Conservation (phyloP, 352 stramenopile genomes). For the Pythium guiyangense region DNA sequence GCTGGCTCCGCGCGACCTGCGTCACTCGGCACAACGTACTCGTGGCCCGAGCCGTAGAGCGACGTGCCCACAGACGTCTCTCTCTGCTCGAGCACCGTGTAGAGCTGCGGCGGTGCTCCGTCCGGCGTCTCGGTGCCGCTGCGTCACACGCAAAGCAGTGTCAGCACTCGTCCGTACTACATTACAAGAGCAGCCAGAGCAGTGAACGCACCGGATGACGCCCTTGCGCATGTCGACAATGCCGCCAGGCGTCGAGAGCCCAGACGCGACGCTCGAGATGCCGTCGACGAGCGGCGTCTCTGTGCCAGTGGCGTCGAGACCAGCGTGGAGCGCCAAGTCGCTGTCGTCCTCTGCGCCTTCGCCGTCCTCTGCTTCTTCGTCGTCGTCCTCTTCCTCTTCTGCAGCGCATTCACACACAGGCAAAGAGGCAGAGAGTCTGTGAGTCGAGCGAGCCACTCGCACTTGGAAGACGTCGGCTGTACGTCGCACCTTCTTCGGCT, state of each 20-base stretch:
- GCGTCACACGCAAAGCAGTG: slow-evolving; percentile 2
- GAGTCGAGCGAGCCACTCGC: too few species aligned
- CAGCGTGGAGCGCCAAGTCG: slow-evolving; percentile 18
- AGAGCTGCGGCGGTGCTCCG: slow-evolving; percentile 32
- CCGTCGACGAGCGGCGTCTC: slow-evolving; percentile 56
- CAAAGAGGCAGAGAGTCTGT: too few species aligned
- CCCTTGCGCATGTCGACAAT: slow-evolving; percentile 78
- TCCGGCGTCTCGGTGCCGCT: slow-evolving; percentile 62
- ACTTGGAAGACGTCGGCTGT: too few species aligned
- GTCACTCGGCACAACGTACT: slow-evolving; percentile 55
- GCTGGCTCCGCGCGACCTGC: slow-evolving; percentile 26
- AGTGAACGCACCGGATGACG: slow-evolving; percentile 34
- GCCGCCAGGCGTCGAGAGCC: slow-evolving; percentile 60
- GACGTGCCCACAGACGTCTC: slow-evolving; percentile 71
- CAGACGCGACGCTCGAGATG: slow-evolving; percentile 63
- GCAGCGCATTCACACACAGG: too few species aligned
- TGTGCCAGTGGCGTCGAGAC: slow-evolving; percentile 50
- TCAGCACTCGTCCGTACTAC: neutral
- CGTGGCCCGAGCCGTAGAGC: slow-evolving; percentile 71
- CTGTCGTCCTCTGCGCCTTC: slow-evolving; percentile 26
- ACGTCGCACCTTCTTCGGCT: slow-evolving; percentile 30
- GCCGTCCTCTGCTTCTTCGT: slow-evolving; percentile 48
- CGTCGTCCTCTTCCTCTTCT: neutral
- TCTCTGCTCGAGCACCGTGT: slow-evolving; percentile 75
- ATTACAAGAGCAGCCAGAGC: neutral